Base-by-base conservation (phyloP, 208 protist genomes). In the Plasmodiophora brassicae region DNA sequence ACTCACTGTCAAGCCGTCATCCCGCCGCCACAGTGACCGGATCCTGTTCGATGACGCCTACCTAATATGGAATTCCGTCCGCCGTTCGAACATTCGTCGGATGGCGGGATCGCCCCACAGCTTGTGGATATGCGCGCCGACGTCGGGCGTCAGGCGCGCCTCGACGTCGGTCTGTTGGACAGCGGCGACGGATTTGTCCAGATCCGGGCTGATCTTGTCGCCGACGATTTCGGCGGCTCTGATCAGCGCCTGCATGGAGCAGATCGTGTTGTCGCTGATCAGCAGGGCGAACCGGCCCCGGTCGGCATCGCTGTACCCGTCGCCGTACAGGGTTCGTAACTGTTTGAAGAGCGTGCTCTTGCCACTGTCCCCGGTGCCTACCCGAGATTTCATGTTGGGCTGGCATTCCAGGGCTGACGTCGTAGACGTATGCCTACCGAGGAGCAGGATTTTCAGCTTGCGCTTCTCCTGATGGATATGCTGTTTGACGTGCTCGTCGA, bases 271-370 rank as follows among this genome's bases (percentile, higher is more conserved):
- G 1, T 41, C 46, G 22, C 25, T 10, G 41, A 85, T 35, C 22
- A 85, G n/a, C 22, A 0, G 1, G 0, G 1, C 10, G 38, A 53
- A 85, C 14, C 14, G 14, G 14, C 25, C 25, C 50, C 50, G 14
- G 50, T 14, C 50, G 20, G 14, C 50, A 28, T 57, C 25, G 14
- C 50, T 57, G 25, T 57, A 25, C 50, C 85, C 85, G 14, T 87
- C 84, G 35, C 65, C 85, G 84, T 88, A 39, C 1, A 88, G 71
- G n/a, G 28, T 53, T 25, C 71, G 8, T 20, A 88, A n/a, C 71
- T 88, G 85, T 44, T 88, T 88, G 57, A 88, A 88, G 36, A 88
- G 38, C 8, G 85, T 88, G 60, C 10, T 35, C 71, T 88, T 88
- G 25, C 85, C 85, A 22, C 53, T 87, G 45, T 84, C 85, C 20